Evolutionary conservation across 129 eudicot species (phyloP), one percentile per base, ranked within the genome.

Genomic region (Logfia minima): DNA sequence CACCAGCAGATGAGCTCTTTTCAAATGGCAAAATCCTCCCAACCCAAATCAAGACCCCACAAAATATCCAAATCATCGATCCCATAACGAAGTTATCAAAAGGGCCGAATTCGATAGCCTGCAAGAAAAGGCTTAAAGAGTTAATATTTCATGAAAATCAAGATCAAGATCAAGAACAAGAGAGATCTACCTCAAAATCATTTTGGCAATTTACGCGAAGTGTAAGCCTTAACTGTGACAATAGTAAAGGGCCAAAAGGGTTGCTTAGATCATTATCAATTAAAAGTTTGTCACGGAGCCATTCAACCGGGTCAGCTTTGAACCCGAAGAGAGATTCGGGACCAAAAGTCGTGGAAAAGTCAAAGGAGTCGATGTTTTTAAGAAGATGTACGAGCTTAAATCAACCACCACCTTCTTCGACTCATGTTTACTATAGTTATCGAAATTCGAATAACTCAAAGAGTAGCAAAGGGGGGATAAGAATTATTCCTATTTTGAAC

Each of bases 121-220:
- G 75, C 76, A 92, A 88, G 24, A 93, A 93, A 74, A 81, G 85
- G 23, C 73, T 93, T 24, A 88, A 85, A 68, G 96, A 93, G 76
- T 83, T 86, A 35, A 79, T 93, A 71, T 84, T 76, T 61, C 69
- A 37, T 37, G 5, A 61, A 32, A 58, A 77, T 34, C 64, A 48
- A 66, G 79, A 75, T 23, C 55, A 18, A 70, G 80, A 79, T 37
- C 83, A 74, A 52, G 87, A 87, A 13, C 68, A 68, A 14, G 82
- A 86, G 43, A 87, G 82, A 77, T 71, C 94, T 0, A 2, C 66
- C 8, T 7, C 80, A 6, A 86, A 80, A 70, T 82, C 92, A 7
- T 93, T 93, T 43, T 93, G 98, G 98, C 88, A 93, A 39, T 93
- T 93, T 55, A 70, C 87, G 39, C 82, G 97, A 69, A 93, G 98